Conservation (phyloP, 2,329 filamentous ascomycete species). For the Cladosporium velox region DNA sequence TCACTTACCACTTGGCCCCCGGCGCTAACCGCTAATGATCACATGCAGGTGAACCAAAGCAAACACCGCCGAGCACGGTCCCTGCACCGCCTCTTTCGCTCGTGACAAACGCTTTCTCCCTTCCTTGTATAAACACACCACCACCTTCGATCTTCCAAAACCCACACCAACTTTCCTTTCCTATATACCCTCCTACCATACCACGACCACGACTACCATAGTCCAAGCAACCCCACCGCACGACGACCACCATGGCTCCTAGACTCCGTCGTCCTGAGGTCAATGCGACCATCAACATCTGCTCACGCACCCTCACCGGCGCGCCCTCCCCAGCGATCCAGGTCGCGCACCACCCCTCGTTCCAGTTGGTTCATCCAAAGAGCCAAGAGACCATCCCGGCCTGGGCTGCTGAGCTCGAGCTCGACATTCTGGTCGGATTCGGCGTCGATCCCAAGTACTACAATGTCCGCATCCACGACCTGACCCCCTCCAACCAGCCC, state of each 20-base stretch:
- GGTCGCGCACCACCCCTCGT: background rate
- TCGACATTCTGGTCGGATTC: conserved; percentile 55
- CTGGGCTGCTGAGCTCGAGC: conserved; percentile 73
- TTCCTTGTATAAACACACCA: background rate
- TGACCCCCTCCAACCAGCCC: background rate
- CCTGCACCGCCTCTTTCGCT: background rate
- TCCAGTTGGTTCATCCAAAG: background rate
- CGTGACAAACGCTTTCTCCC: background rate
- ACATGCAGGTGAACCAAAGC: background rate
- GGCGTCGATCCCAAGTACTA: conserved; percentile 1
- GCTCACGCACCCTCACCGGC: background rate
- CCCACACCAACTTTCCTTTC: no score
- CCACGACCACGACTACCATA: background rate
- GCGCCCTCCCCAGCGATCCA: background rate
- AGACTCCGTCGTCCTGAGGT: background rate
- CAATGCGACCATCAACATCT: background rate
- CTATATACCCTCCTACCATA: background rate
- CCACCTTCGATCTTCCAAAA: background rate
- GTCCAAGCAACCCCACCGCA: background rate
- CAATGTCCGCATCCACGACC: background rate
- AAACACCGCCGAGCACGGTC: background rate
- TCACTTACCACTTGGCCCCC: conserved; percentile 1
- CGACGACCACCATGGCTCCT: background rate
- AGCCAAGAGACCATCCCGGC: background rate
- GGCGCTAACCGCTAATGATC: background rate